Evolutionary conservation across 2,329 filamentous ascomycete genomes (phyloP), one percentile per base, ranked within the genome.

Genomic region (Claviceps pazoutovae): DNA sequence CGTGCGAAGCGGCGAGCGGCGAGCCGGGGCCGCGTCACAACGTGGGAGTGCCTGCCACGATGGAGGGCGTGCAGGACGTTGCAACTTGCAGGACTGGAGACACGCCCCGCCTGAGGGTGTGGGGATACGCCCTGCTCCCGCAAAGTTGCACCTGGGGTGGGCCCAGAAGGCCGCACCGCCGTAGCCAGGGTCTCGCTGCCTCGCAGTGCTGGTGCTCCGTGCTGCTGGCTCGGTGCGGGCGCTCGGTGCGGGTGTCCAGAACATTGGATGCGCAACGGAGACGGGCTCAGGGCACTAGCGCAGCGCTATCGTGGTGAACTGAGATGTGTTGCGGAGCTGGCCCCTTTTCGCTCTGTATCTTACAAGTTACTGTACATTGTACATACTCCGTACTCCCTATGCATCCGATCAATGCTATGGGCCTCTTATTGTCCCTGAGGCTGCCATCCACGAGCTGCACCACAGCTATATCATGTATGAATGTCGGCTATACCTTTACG

Each of bases 21-120:
- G 37, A 48, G 54, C 54, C 52, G 54, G 54, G 48, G 51, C 47
- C 52, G 53, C 54, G 56, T 54, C 55, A 56, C 54, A 58, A 58
- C 56, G 56, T 58, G 56, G 56, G 50, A 51, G 48, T 46, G 46
- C 45, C 41, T 34, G 30, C 30, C 30, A 34, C 30, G 30, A 49
- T 50, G 47, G 47, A 43, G 45, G 50, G 44, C 37, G 47, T 50
- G 47, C 45, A 48, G 45, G 50, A 49, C 47, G 52, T 46, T 34
- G 9, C 30, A 34, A 11, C 30, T 34, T 34, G 30, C 30, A 34
- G 30, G 9, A 34, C 30, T 11, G 30, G 30, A 34, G 9, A 34
- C 9, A 34, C 30, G 30, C 30, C 30, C 30, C 9, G 9, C 30
- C 30, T n/a, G 3, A 34, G 17, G 48, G 39, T 39, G 47, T 49